Evolutionary conservation across 2,329 filamentous ascomycete species (phyloP), one percentile per base, ranked within the genome.

Genomic region (Leptographium flavum): DNA sequence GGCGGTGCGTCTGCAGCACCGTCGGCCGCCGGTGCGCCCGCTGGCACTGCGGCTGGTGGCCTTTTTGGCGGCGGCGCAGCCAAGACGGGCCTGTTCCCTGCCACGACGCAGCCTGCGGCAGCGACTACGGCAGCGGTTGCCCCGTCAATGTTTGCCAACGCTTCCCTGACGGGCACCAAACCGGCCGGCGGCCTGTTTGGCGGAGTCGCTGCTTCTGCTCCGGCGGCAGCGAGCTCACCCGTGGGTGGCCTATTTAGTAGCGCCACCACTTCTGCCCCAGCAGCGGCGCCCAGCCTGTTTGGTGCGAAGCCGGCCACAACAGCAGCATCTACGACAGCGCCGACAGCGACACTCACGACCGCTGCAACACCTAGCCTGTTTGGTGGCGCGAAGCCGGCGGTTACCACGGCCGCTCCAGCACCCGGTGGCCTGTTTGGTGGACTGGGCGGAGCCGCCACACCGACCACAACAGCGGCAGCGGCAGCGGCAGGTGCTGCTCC

Each of bases 331-430:
- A 38, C 53, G 8, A 19, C 37, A 5, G 35, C 35, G 15, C 27
- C 27, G 5, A 47, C 48, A 2, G 48, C 60, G 5, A 45, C 57
- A 6, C n/a, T n/a, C n/a, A n/a, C n/a, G n/a, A 49, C 59, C 38
- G 51, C 57, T n/a, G 50, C 57, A 32, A 50, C 55, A 22, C 46
- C 56, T 17, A 41, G 57, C 2, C 25, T 42, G 15, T 42, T 46
- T 14, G 33, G 39, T 13, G 38, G 5, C 11, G 43, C 36, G 2
- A 39, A 28, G 25, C 41, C 42, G 3, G 33, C 37, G 6, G n/a
- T 25, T n/a, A 23, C 42, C 1, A 17, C 42, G n/a, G 15, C 42
- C 7, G 15, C 25, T 6, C 5, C 33, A 5, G 33, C 42, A 15
- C 3, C 42, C 23, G 39, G 31, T 14, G 19, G 32, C 17, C 23